Conservation (phyloP, 176 grass and related monocot genomes). For the Coix lacrymajobi region DNA sequence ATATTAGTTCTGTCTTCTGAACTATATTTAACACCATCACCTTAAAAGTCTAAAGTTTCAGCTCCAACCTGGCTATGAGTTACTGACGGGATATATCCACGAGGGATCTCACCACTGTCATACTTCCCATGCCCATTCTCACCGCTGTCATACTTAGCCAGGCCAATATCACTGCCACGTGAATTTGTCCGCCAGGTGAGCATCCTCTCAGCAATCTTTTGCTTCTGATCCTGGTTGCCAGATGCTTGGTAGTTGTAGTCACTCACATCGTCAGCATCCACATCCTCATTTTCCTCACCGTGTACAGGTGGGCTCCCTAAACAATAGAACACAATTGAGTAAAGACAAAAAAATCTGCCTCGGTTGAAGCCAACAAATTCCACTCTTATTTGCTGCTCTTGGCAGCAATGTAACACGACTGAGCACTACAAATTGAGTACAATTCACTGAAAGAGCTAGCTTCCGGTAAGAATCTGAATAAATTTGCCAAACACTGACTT, state of each 20-base stretch:
- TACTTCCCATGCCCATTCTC: constrained; percentile 74
- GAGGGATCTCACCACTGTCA: constrained; percentile 95
- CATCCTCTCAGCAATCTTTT: constrained; percentile 83
- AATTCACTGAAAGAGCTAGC: not conserved
- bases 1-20: not conserved
- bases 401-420: not conserved
- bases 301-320: constrained; percentile 68
- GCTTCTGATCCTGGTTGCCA: constrained; percentile 69
- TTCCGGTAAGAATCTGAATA: not conserved
- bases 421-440: not conserved
- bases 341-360: not conserved
- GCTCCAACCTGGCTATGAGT: constrained; percentile 73
- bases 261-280: constrained; percentile 67
- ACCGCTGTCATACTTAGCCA: constrained; percentile 61
- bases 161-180: constrained; percentile 41
- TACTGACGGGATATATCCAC: constrained; percentile 64
- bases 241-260: constrained; percentile 65
- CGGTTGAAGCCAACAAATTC: not conserved
- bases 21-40: not conserved
- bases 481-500: not conserved
- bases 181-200: constrained; percentile 72
- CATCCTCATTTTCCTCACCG: constrained; percentile 67
- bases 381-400: not conserved
- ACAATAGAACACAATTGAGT: not conserved
- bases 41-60: not conserved